Base-by-base conservation (phyloP, 116 monocot species). In the Papilionanthe hybrid region DNA sequence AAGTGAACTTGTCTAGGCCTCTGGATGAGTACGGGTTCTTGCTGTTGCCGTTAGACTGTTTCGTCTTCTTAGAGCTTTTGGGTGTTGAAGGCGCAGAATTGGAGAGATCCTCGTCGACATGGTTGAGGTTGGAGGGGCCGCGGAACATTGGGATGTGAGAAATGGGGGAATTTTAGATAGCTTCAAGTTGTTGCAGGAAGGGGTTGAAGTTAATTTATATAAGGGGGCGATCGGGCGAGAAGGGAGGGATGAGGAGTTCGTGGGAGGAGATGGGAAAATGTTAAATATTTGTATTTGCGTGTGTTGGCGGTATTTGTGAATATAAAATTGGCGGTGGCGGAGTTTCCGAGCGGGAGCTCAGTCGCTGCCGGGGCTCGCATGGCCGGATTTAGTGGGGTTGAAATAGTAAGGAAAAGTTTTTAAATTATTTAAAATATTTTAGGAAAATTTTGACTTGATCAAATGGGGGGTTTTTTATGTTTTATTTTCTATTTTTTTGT, bases 1-100 rank as follows among this genome's bases (percentile, higher is more conserved):
- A 79, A 48, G 86, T 85, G 86, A 83, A 88, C 85, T 88, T 88
- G 57, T 88, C 88, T 12, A 88, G 81, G 43, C 88, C 88, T 55
- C 88, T 78, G 8, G 81, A 45, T n/a, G 88, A 66, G 74, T 85
- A 88, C 0, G 86, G 88, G 63, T 85, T 88, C 72, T 87, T 71
- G 71, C 18, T 71, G 15, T 45, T 23, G 29, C 18, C 8, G 30
- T 45, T 58, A 28, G 28, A 1, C 9, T 74, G 9, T 75, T 80
- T 77, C 53, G 45, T 45, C 83, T 80, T 84, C 77, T 68, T 87
- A 3, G 49, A 63, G 56, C 60, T 25, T 53, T 63, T 85, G 9
- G 86, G 49, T 25, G 78, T 71, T 69, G 72, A 29, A 11, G 86
- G 82, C 41, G 49, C 10, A 4, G 27, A 58, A 53, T 22, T 82